A percentile compares a stretch with the other conserved stretches of the same genome.
Conservation (phyloP, 1,284 basidiomycete species). For the Pholiota adiposa region DNA sequence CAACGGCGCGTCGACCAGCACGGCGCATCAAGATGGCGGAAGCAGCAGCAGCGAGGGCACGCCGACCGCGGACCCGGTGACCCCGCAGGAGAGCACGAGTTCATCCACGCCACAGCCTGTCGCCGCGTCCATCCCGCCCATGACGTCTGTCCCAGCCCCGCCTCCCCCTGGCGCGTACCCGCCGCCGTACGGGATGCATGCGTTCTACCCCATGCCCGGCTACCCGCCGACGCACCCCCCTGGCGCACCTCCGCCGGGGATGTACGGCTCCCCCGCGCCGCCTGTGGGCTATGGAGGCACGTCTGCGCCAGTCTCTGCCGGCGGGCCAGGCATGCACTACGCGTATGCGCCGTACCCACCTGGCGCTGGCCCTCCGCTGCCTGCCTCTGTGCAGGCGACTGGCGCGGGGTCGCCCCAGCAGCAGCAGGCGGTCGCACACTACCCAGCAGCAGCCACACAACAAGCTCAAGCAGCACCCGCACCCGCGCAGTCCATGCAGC, state of each 20-base stretch:
- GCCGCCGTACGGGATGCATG: not conserved
- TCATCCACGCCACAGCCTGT: constrained; percentile 19
- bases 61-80: constrained; percentile 14
- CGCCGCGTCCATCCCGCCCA: not conserved
- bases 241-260: not conserved
- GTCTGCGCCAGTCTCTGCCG: not conserved
- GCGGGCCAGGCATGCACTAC: not conserved
- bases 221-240: not conserved
- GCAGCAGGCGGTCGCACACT: not conserved
- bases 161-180: not conserved
- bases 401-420: not conserved
- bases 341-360: not conserved
- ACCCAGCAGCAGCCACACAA: not conserved
- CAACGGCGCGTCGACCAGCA: not conserved
- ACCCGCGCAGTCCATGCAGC: not conserved
- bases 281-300: not conserved
- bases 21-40: constrained; percentile 20
- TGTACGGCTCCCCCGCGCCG: not conserved
- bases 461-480: not conserved
- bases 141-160: not conserved
- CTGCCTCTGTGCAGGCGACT: not conserved
- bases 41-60: constrained; percentile 16
- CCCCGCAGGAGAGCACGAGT: constrained; percentile 20
- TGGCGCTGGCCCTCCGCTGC: not conserved
- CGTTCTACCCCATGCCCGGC: not conserved